Percentiles rank a stretch among this genome's conserved stretches.
Evolutionary conservation across 2,329 filamentous ascomycete species (phyloP).

Genomic region (Gliomastix tumulicola): DNA sequence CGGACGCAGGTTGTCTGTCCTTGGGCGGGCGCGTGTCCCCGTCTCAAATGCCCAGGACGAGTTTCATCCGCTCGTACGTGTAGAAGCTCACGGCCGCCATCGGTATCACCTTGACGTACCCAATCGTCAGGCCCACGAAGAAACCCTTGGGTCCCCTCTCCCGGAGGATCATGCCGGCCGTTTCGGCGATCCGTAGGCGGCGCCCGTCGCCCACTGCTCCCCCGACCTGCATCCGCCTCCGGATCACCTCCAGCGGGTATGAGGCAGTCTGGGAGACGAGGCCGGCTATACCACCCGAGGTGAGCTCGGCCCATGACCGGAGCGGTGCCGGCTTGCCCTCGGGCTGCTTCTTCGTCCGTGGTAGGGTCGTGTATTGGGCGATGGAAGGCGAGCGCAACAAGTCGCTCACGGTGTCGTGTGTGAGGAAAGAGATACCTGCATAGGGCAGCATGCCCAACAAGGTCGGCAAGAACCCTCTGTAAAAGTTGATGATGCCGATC

Average conservation of each 20-base stretch:
- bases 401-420: slow-evolving; percentile 86
- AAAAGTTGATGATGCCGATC: slow-evolving; percentile 81
- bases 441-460: slow-evolving; percentile 94
- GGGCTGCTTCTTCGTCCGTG: slow-evolving; percentile 46
- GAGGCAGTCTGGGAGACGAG: slow-evolving; percentile 85
- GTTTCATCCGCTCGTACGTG: slow-evolving; percentile 59
- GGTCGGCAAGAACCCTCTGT: slow-evolving; percentile 86
- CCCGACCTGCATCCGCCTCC: slow-evolving; percentile 91
- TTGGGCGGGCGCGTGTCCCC: too few relatives aligned
- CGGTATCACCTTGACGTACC: slow-evolving; percentile 89
- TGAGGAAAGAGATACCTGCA: slow-evolving; percentile 90
- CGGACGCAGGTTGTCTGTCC: too few relatives aligned
- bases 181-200: slow-evolving; percentile 71
- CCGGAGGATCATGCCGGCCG: slow-evolving; percentile 63
- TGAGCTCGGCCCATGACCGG: slow-evolving; percentile 79
- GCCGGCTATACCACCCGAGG: slow-evolving; percentile 78
- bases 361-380: slow-evolving; percentile 68
- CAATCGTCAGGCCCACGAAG: slow-evolving; percentile 88
- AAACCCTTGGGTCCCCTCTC: slow-evolving; percentile 78
- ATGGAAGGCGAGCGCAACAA: slow-evolving; percentile 64
- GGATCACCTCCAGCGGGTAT: slow-evolving; percentile 89
- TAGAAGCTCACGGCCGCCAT: slow-evolving; percentile 70
- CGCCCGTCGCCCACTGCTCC: slow-evolving; percentile 89
- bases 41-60: slow-evolving; percentile 54
- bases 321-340: slow-evolving; percentile 63